A percentile compares a stretch with the other conserved stretches of the same genome.
These are phyloP conservation scores for Hyphochytrium catenoides DNA, from an alignment of 352 stramenopile species.

Conservation along the genomic window DNA sequence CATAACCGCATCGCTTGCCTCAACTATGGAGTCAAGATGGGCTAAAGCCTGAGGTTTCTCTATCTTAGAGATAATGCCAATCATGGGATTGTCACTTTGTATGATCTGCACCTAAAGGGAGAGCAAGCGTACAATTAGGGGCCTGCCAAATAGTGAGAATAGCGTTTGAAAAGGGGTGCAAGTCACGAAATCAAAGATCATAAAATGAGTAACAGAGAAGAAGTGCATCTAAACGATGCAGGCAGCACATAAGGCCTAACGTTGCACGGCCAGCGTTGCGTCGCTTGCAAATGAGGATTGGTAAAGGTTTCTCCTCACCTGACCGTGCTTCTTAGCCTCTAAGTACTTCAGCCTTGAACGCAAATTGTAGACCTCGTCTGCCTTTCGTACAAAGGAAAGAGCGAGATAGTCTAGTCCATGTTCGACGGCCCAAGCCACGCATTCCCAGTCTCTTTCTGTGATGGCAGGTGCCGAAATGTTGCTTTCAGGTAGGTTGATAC, in stretches of 20 bases:
- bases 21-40: slow-evolving; percentile 4
- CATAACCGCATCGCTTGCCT: slow-evolving; percentile 5
- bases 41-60: slow-evolving; percentile 6
- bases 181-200: too few relatives aligned
- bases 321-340: neutral
- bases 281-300: too few relatives aligned
- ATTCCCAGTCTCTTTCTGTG: slow-evolving; percentile 5
- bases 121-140: too few relatives aligned
- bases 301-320: too few relatives aligned
- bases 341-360: slow-evolving; percentile 4
- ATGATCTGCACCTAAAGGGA: too few relatives aligned
- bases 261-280: too few relatives aligned
- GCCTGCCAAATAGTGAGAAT: too few relatives aligned
- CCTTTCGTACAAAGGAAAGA: slow-evolving; percentile 5
- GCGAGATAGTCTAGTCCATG: slow-evolving; percentile 4
- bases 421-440: slow-evolving; percentile 4
- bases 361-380: slow-evolving; percentile 1
- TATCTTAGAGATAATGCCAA: slow-evolving; percentile 7
- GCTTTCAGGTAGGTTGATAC: slow-evolving; percentile 5
- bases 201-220: too few relatives aligned
- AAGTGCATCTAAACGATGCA: too few relatives aligned
- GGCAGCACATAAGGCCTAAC: too few relatives aligned
- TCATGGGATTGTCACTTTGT: too few relatives aligned
- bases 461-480: slow-evolving; percentile 6
- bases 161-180: too few relatives aligned